Base-by-base conservation (phyloP, 2,329 filamentous ascomycete genomes). In the Bimuria novae-zelandiae region DNA sequence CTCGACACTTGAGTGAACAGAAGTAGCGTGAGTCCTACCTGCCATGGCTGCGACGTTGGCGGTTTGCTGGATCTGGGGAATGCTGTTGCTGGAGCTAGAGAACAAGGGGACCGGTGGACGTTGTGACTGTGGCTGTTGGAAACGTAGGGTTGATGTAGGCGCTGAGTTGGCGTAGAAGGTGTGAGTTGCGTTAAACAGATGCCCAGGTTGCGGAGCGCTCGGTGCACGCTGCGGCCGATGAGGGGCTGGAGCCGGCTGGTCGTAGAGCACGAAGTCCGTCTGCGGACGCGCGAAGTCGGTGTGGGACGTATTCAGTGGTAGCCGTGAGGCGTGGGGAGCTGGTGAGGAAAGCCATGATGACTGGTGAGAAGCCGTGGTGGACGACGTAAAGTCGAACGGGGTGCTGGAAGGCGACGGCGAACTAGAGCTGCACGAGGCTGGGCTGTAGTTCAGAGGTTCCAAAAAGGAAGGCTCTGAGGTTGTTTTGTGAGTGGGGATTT, bases 201-300 rank as follows among this genome's bases (percentile, higher is more conserved):
- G 79, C 76, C 68, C 79, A 80, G 71, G 79, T 76, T 73, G 79
- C 77, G 72, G 77, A 79, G 72, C 78, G 77, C 75, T 78, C 70
- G 78, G 79, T 73, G 76, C 77, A 78, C 78, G 80, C 74, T 61
- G 69, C 57, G 76, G 75, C 65, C 70, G 76, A 58, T 69, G 72
- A 49, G 69, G 71, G 70, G 65, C 70, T 69, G 62, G 74, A 59
- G 74, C 65, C 60, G 73, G 74, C 68, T 80, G 77, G 67, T 82
- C 76, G 86, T 87, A 90, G 81, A 92, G 84, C 78, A 89, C 86
- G 75, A 92, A 92, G 86, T 92, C 89, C 81, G 87, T 82, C 70
- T 83, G 83, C 52, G 76, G 80, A 59, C 52, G 73, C 51, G 69
- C 74, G 74, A 77, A 78, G 66, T 70, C 72, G 65, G 71, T 72